Evolutionary conservation across 495 filamentous ascomycete genomes (phyloP).

Genomic region (Annulohypoxylon nitens): DNA sequence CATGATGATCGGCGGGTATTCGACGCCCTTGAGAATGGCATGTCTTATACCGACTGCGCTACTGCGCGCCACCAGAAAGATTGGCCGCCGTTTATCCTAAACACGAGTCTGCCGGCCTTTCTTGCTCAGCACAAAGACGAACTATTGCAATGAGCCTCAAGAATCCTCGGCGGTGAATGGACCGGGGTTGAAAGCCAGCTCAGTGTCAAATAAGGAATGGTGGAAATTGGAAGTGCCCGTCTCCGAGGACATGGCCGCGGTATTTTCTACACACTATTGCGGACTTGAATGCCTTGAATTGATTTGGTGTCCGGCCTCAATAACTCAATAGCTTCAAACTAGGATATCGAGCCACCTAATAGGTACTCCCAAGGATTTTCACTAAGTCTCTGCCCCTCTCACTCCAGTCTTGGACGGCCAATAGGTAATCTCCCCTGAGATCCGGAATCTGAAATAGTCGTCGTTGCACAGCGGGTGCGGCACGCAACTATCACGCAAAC

Average conservation of each 20-base stretch:
- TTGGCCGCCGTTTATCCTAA: constrained; percentile 12
- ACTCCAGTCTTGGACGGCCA: not conserved
- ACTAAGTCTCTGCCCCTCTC: constrained; percentile 7
- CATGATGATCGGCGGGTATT: constrained; percentile 41
- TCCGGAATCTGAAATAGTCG: not conserved
- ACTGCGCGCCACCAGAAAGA: constrained; percentile 39
- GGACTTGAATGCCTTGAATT: constrained; percentile 8
- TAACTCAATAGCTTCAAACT: not conserved
- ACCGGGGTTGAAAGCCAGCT: constrained; percentile 24
- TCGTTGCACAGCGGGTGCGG: constrained; percentile 27
- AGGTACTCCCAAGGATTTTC: constrained; percentile 7
- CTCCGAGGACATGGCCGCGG: constrained; percentile 8
- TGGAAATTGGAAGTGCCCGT: constrained; percentile 33
- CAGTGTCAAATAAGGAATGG: constrained; percentile 20
- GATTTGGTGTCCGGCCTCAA: constrained; percentile 1
- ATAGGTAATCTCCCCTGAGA: constrained; percentile 18
- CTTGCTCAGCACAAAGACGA: constrained; percentile 9
- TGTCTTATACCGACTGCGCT: constrained; percentile 46
- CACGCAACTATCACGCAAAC: constrained; percentile 16
- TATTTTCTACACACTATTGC: constrained; percentile 22
- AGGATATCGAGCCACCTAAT: not conserved
- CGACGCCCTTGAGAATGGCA: constrained; percentile 46
- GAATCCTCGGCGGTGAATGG: constrained; percentile 15
- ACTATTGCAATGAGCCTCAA: constrained; percentile 31
- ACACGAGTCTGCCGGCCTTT: not conserved